phyloP scores from a whole-genome alignment of 2,329 filamentous ascomycete genomes.

The Tolypocladium amazonense region DNA sequence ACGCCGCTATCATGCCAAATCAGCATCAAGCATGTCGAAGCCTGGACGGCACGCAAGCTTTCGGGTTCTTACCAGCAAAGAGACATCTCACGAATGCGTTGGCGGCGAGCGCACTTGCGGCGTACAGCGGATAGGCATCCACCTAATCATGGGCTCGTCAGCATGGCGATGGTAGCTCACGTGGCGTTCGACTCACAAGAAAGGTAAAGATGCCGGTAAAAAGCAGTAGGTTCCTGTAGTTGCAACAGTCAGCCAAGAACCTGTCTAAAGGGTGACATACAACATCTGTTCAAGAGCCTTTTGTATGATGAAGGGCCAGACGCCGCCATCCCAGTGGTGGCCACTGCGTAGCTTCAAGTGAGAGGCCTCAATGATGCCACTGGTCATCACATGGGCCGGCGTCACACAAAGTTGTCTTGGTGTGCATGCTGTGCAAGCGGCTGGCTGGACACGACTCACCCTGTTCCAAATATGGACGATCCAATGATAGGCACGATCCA shows the following conservation, averaged over 20 bases:
- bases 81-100: slow-evolving; percentile 70
- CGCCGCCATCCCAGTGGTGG: not conserved
- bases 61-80: slow-evolving; percentile 50
- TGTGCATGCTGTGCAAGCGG: slow-evolving; percentile 1
- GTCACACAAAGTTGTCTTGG: not conserved
- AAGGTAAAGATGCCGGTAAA: slow-evolving; percentile 86
- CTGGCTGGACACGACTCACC: slow-evolving; percentile 35
- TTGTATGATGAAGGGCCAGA: not conserved
- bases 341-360: not conserved
- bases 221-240: slow-evolving; percentile 56
- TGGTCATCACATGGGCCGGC: slow-evolving; percentile 1
- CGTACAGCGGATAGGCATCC: slow-evolving; percentile 67
- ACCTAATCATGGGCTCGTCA: slow-evolving; percentile 29
- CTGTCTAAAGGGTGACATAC: not conserved
- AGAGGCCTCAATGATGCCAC: not conserved
- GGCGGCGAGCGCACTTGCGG: slow-evolving; percentile 69
- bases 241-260: slow-evolving; percentile 13
- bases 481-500: slow-evolving; percentile 71
- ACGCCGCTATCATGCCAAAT: slow-evolving; percentile 42
- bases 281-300: not conserved
- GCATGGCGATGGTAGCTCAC: not conserved
- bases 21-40: slow-evolving; percentile 2
- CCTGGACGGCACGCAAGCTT: not conserved
- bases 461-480: slow-evolving; percentile 58
- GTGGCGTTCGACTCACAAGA: slow-evolving; percentile 44